Conservation (phyloP, 169 alveolate species). For the Ichthyophthirius multifiliis region DNA sequence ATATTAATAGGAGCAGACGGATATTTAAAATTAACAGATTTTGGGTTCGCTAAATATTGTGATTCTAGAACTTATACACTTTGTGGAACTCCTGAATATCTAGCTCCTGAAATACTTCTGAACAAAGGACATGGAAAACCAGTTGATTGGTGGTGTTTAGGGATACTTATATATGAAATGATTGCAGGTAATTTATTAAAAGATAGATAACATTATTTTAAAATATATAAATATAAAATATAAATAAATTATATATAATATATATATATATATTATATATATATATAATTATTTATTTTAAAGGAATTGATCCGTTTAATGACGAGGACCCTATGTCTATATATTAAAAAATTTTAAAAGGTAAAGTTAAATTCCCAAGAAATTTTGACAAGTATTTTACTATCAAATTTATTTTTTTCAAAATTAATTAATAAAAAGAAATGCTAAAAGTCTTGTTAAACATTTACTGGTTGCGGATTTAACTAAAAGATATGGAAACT, state of each 20-base stretch:
- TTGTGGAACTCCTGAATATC: slow-evolving; percentile 87
- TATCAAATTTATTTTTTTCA: not conserved
- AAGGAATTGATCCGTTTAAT: slow-evolving; percentile 73
- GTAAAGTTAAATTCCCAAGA: slow-evolving; percentile 73
- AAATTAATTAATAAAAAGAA: not conserved
- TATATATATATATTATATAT: not conserved
- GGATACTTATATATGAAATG: slow-evolving; percentile 83
- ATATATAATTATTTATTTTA: not conserved
- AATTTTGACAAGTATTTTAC: slow-evolving; percentile 57
- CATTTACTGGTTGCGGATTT: slow-evolving; percentile 68
- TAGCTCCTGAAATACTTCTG: slow-evolving; percentile 83
- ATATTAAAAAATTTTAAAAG: slow-evolving; percentile 72
- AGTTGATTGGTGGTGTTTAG: slow-evolving; percentile 87
- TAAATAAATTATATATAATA: too few species aligned
- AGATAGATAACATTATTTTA: too few species aligned
- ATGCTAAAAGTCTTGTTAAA: slow-evolving; percentile 70
- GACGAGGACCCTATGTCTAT: slow-evolving; percentile 88
- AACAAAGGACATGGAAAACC: slow-evolving; percentile 76
- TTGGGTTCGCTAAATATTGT: slow-evolving; percentile 82
- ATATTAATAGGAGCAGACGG: slow-evolving; percentile 43
- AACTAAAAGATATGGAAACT: slow-evolving; percentile 71
- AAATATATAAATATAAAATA: too few species aligned
- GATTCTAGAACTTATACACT: slow-evolving; percentile 80
- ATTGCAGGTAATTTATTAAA: slow-evolving; percentile 51
- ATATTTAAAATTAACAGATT: slow-evolving; percentile 79